A percentile compares a stretch with the other conserved stretches of the same genome.
Evolutionary conservation across 2,329 filamentous ascomycete genomes (phyloP).

Genomic region (Akanthomyces lecanii): DNA sequence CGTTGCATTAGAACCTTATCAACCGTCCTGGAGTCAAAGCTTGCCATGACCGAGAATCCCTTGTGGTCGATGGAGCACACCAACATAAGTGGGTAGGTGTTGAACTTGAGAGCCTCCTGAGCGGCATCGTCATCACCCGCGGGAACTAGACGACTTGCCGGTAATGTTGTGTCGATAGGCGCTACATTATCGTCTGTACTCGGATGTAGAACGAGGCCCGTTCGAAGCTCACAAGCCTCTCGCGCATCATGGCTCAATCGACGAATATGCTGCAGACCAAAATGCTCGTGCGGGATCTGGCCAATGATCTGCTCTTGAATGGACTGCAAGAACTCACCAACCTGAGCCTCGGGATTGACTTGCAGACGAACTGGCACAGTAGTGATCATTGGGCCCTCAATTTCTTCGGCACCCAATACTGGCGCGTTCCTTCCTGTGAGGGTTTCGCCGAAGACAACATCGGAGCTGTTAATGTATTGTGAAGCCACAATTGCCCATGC

Average conservation of each 20-base stretch:
- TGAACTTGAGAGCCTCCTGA: slow-evolving; percentile 55
- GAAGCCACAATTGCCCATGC: slow-evolving; percentile 55
- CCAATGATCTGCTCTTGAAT: slow-evolving; percentile 54
- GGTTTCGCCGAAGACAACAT: slow-evolving; percentile 57
- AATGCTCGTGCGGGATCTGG: slow-evolving; percentile 62
- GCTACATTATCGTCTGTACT: slow-evolving; percentile 31
- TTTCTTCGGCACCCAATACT: slow-evolving; percentile 46
- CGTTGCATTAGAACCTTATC: slow-evolving; percentile 47
- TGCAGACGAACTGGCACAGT: slow-evolving; percentile 54
- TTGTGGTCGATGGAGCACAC: slow-evolving; percentile 57
- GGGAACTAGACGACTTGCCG: slow-evolving; percentile 50
- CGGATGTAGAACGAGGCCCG: slow-evolving; percentile 52
- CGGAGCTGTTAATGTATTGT: slow-evolving; percentile 47
- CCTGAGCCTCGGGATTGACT: slow-evolving; percentile 37
- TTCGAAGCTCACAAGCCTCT: slow-evolving; percentile 53
- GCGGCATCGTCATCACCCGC: slow-evolving; percentile 53
- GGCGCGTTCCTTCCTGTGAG: slow-evolving; percentile 53
- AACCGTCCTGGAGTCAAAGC: slow-evolving; percentile 61
- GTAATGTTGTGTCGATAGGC: slow-evolving; percentile 29
- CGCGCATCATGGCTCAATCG: slow-evolving; percentile 50
- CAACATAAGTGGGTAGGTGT: slow-evolving; percentile 60
- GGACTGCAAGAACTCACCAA: slow-evolving; percentile 49
- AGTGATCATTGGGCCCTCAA: slow-evolving; percentile 58
- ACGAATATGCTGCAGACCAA: slow-evolving; percentile 57
- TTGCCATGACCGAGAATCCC: slow-evolving; percentile 57